Percentiles rank a stretch among this genome's conserved stretches.
Evolutionary conservation across 306 rosid species (phyloP).

Genomic region (Begonia fuchsioides): DNA sequence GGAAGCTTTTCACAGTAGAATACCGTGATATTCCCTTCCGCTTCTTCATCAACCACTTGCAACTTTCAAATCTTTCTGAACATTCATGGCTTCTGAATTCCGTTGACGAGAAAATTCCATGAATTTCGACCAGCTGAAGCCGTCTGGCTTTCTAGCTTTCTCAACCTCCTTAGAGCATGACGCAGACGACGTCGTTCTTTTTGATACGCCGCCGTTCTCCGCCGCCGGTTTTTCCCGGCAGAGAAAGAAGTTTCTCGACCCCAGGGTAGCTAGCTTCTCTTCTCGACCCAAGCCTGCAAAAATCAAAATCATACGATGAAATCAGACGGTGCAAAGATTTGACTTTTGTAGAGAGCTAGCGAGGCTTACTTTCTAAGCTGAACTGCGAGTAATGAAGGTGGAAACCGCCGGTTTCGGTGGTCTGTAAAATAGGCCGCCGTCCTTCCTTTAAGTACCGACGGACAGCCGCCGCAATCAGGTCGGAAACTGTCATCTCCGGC

Average conservation of each 20-base stretch:
- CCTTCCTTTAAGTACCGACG: conserved; percentile 52
- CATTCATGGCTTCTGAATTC: neutral
- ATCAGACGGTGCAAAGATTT: neutral
- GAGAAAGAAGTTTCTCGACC: conserved; percentile 70
- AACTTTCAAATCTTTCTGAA: too few relatives aligned
- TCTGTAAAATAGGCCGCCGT: conserved; percentile 58
- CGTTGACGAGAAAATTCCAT: conserved; percentile 39
- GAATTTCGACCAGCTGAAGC: conserved; percentile 51
- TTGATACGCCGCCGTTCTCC: neutral
- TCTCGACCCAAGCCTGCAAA: conserved; percentile 50
- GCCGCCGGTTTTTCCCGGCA: conserved; percentile 23
- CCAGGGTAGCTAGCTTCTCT: conserved; percentile 41
- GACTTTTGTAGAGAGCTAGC: too few relatives aligned
- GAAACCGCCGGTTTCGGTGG: conserved; percentile 24
- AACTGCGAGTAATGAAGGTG: conserved; percentile 90
- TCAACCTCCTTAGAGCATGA: conserved; percentile 39
- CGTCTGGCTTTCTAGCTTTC: conserved; percentile 12
- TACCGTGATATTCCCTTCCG: too few relatives aligned
- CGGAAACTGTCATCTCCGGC: conserved; percentile 44
- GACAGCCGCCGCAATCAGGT: conserved; percentile 32
- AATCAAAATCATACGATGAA: neutral
- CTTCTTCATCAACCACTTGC: too few relatives aligned
- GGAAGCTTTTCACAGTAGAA: too few relatives aligned
- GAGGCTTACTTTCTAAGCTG: conserved; percentile 69
- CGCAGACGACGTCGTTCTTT: conserved; percentile 22